Conservation (phyloP, 768 basidiomycete genomes). For the Clitopilus hobsonii region DNA sequence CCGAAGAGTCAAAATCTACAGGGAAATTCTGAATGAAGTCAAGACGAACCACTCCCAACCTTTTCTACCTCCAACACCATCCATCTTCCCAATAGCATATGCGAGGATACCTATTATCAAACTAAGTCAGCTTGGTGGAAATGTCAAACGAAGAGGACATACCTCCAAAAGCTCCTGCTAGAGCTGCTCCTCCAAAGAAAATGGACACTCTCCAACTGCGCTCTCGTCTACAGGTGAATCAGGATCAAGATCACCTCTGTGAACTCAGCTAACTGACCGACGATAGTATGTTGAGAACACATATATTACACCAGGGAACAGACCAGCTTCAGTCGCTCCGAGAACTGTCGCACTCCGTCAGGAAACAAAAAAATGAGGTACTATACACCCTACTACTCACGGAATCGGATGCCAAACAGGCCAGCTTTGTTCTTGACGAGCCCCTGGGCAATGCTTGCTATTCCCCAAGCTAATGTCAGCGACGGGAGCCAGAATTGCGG, state of each 20-base stretch:
- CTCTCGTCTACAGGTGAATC: slow-evolving; percentile 35
- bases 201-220: slow-evolving; percentile 59
- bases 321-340: slow-evolving; percentile 54
- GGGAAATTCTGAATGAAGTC: not conserved
- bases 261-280: slow-evolving; percentile 20
- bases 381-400: slow-evolving; percentile 25
- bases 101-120: slow-evolving; percentile 45
- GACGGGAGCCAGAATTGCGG: slow-evolving; percentile 59
- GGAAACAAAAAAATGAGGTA: not conserved
- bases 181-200: slow-evolving; percentile 57
- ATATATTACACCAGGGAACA: slow-evolving; percentile 56
- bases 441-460: slow-evolving; percentile 50
- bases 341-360: no score
- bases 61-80: slow-evolving; percentile 51
- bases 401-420: slow-evolving; percentile 49
- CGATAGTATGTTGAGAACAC: slow-evolving; percentile 58
- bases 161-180: slow-evolving; percentile 64
- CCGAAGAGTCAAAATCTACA: not conserved
- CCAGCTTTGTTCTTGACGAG: slow-evolving; percentile 49
- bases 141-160: slow-evolving; percentile 6
- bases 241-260: not conserved
- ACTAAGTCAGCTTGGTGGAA: not conserved
- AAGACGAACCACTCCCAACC: slow-evolving; percentile 54
- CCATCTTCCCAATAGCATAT: slow-evolving; percentile 55
- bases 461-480: slow-evolving; percentile 56